A percentile compares a stretch with the other conserved stretches of the same genome.
phyloP scores from a whole-genome alignment of 164 flowering plant species.

The Magnolia kwangsiensis region DNA sequence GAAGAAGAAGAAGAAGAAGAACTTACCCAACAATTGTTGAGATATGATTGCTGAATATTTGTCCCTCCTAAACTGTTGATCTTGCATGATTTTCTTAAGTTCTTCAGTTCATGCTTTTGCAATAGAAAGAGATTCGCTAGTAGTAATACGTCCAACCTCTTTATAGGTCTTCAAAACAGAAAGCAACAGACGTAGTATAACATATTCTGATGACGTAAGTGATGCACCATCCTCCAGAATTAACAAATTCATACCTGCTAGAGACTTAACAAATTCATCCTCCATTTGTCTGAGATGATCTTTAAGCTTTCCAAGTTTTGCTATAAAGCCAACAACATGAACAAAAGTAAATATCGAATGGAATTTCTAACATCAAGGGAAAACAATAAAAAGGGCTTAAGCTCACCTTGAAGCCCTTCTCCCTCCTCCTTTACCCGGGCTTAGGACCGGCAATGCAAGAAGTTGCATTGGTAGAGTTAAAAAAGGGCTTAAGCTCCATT shows the following conservation, averaged over 20 bases:
- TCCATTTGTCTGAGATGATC: conserved; percentile 51
- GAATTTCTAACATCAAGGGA: no score
- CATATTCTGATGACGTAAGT: not conserved
- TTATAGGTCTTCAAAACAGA: conserved; percentile 73
- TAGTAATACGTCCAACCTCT: conserved; percentile 66
- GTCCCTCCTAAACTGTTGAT: conserved; percentile 51
- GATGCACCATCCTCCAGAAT: no score
- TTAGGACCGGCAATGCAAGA: no score
- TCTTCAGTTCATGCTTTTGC: conserved; percentile 56
- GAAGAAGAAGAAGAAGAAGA: not conserved
- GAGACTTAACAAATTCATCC: conserved; percentile 61
- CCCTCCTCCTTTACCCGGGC: no score
- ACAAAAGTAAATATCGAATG: not conserved
- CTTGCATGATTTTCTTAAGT: conserved; percentile 42
- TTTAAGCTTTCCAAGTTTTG: conserved; percentile 47
- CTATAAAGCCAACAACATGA: conserved; percentile 22
- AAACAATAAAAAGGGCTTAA: no score
- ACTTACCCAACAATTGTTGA: conserved; percentile 51
- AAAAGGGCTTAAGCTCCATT: no score
- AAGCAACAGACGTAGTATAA: conserved; percentile 11
- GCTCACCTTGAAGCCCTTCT: no score
- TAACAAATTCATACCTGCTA: conserved; percentile 77
- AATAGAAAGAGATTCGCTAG: conserved; percentile 50
- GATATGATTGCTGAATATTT: conserved; percentile 52
- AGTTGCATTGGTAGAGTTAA: no score